phyloP scores from a whole-genome alignment of 139 green algal genomes.

The Zygnema cylindricum region DNA sequence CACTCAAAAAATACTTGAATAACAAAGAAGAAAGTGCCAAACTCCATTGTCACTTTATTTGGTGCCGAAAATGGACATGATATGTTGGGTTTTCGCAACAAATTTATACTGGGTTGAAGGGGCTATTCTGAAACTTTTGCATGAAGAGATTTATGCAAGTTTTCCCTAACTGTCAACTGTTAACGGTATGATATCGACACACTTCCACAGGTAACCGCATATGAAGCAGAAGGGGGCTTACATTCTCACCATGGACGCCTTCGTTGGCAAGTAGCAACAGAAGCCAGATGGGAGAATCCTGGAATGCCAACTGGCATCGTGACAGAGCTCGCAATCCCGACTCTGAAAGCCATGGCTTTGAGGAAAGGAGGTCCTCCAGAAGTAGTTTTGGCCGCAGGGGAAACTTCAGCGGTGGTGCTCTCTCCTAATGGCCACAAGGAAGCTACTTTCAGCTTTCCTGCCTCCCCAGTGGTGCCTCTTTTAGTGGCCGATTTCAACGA shows the following conservation, averaged over 20 bases:
- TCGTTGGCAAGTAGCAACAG: constrained; percentile 22
- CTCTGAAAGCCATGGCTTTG: constrained; percentile 76
- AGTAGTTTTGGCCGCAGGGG: constrained; percentile 65
- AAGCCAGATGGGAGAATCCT: constrained; percentile 10
- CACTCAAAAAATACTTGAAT: no score
- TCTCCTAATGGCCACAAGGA: constrained; percentile 50
- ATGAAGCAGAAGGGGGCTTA: neutral
- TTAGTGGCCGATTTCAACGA: constrained; percentile 83
- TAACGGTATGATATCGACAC: neutral
- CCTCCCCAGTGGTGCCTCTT: neutral
- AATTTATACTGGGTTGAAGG: neutral
- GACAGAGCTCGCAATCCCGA: constrained; percentile 66
- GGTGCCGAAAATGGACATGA: no score
- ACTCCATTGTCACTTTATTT: no score
- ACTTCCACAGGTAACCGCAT: constrained; percentile 37
- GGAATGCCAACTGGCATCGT: constrained; percentile 2
- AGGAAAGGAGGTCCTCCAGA: constrained; percentile 46
- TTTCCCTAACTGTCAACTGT: neutral
- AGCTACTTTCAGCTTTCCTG: neutral
- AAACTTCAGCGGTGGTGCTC: constrained; percentile 67
- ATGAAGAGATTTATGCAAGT: neutral
- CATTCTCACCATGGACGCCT: neutral
- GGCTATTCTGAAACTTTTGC: neutral
- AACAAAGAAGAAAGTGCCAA: no score
- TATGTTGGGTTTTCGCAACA: no score